phyloP scores from a whole-genome alignment of 1,284 basidiomycete genomes.

The Spongiforma sp. region DNA sequence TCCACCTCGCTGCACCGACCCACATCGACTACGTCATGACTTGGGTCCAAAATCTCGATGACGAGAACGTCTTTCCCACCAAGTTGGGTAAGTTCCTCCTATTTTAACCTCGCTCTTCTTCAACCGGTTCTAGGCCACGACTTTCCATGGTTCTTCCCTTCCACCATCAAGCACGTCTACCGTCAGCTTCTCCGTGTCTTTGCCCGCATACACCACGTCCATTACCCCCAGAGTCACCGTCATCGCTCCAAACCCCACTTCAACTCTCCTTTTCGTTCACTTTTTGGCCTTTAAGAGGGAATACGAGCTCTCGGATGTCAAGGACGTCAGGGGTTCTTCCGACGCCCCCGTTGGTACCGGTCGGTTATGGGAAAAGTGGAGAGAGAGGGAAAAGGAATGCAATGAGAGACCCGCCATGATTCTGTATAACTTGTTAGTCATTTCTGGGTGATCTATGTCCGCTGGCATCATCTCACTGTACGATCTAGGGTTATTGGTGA shows the following conservation, averaged over 20 bases:
- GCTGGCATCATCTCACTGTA: conserved; percentile 47
- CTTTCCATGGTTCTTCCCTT: conserved; percentile 89
- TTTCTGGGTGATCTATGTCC: too few relatives aligned
- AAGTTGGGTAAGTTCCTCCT: conserved; percentile 74
- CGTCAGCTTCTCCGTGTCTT: conserved; percentile 97
- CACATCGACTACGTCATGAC: conserved; percentile 99
- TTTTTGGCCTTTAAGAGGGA: conserved; percentile 94
- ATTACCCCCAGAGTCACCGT: conserved; percentile 92
- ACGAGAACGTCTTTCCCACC: conserved; percentile 94
- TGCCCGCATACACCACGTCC: conserved; percentile 97
- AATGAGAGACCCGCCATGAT: too few relatives aligned
- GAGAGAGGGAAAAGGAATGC: too few relatives aligned
- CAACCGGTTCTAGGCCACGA: conserved; percentile 68
- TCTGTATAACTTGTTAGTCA: too few relatives aligned
- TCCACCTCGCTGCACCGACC: conserved; percentile 93
- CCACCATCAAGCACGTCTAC: conserved; percentile 96
- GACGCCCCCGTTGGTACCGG: conserved; percentile 76
- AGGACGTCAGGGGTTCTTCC: conserved; percentile 81
- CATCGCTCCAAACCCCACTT: conserved; percentile 96
- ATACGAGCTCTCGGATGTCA: conserved; percentile 91
- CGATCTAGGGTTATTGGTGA: conserved; percentile 75
- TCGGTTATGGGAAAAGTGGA: conserved; percentile 90
- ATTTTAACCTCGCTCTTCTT: not conserved
- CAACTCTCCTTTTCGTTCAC: conserved; percentile 97
- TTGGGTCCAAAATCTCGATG: conserved; percentile 95